These are phyloP conservation scores for Aspergillus coremiiformis DNA, from an alignment of 495 filamentous ascomycete genomes.

Conservation along the genomic window DNA sequence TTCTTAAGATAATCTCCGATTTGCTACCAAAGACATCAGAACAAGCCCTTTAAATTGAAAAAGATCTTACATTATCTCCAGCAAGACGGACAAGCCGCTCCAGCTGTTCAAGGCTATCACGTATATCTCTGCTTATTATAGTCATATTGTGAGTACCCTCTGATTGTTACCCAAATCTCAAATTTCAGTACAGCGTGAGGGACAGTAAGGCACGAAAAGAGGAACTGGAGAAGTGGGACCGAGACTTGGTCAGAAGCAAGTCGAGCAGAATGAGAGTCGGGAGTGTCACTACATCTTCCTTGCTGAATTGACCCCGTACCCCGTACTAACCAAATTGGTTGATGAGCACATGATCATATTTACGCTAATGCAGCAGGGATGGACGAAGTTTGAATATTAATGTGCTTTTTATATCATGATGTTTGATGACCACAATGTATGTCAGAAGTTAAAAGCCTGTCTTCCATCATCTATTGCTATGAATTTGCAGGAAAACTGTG, in stretches of 20 bases:
- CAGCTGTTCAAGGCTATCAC: not conserved
- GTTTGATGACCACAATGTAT: too few species aligned
- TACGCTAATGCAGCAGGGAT: not conserved
- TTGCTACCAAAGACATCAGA: not conserved
- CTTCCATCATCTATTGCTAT: too few species aligned
- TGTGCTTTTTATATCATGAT: too few species aligned
- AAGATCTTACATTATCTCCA: not conserved
- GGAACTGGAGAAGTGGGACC: too few species aligned
- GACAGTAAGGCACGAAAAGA: not conserved
- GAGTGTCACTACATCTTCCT: not conserved
- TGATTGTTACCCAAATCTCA: too few species aligned
- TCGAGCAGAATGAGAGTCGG: too few species aligned
- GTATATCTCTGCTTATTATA: not conserved
- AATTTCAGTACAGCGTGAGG: not conserved
- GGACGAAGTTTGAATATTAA: too few species aligned
- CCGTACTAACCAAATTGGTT: not conserved
- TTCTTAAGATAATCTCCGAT: not conserved
- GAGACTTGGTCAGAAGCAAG: too few species aligned
- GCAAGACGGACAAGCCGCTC: not conserved
- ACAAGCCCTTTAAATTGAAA: not conserved
- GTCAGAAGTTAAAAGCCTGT: too few species aligned
- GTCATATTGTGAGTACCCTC: not conserved
- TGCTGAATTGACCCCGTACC: not conserved
- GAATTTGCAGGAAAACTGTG: too few species aligned
- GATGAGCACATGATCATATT: not conserved